phyloP scores from a whole-genome alignment of 257 asterid genomes.

The Linaria vulgaris region DNA sequence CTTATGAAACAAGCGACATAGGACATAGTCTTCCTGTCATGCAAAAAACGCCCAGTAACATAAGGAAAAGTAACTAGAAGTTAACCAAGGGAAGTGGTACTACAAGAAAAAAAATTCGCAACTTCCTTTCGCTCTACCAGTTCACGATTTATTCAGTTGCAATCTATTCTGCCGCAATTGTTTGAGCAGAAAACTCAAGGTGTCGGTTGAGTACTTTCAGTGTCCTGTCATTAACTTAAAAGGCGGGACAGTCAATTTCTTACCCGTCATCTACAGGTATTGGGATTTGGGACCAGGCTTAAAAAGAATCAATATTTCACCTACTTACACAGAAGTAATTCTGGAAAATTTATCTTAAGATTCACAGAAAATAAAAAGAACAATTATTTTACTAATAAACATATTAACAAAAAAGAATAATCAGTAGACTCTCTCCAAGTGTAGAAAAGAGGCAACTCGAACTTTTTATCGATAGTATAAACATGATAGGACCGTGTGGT shows the following conservation, averaged over 20 bases:
- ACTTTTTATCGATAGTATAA: no score
- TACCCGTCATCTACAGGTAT: no score
- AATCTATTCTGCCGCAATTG: neutral
- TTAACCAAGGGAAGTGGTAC: neutral
- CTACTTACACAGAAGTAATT: no score
- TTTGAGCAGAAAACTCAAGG: neutral
- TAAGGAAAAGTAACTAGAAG: slow-evolving; percentile 13
- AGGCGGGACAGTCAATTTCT: neutral
- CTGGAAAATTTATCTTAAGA: no score
- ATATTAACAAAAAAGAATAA: no score
- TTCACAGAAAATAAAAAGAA: no score
- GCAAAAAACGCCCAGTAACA: slow-evolving; percentile 10
- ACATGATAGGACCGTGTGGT: no score
- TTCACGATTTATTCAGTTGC: neutral
- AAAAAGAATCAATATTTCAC: no score
- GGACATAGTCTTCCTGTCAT: slow-evolving; percentile 59
- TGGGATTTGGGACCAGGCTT: no score
- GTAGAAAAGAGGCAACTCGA: no score
- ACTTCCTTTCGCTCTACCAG: neutral
- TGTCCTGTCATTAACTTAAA: neutral
- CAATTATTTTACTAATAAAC: no score
- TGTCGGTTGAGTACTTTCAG: slow-evolving; percentile 9
- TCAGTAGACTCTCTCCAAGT: no score
- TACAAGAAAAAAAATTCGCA: neutral
- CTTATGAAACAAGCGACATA: slow-evolving; percentile 74